These are phyloP conservation scores for Inonotus hispidus DNA, from an alignment of 1,284 basidiomycete species.

Conservation along the genomic window DNA sequence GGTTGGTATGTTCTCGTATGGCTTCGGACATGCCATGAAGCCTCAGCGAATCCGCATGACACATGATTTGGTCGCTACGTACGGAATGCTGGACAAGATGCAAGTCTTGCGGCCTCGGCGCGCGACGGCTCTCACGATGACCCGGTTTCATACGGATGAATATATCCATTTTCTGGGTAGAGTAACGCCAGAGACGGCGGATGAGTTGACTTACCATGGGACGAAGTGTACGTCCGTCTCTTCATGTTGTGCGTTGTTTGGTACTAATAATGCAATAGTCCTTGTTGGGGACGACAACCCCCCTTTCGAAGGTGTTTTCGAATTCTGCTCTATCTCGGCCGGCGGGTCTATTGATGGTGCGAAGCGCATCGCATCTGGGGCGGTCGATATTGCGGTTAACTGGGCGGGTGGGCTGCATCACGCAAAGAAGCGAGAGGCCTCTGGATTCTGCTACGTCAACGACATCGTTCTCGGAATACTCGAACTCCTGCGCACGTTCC, in stretches of 20 bases:
- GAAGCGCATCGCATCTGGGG: conserved; percentile 73
- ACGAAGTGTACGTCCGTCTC: conserved; percentile 61
- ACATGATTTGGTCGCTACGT: conserved; percentile 87
- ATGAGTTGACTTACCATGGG: conserved; percentile 79
- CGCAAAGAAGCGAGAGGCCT: conserved; percentile 95
- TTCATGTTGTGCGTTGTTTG: not conserved
- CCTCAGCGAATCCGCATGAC: conserved; percentile 92
- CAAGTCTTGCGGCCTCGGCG: conserved; percentile 84
- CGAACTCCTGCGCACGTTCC: conserved; percentile 76
- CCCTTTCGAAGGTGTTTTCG: conserved; percentile 93
- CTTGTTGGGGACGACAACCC: conserved; percentile 95
- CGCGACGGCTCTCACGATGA: conserved; percentile 80
- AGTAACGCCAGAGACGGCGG: conserved; percentile 85
- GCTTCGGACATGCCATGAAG: conserved; percentile 90
- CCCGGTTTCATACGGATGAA: conserved; percentile 95
- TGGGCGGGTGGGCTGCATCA: conserved; percentile 98
- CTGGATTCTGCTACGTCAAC: conserved; percentile 97
- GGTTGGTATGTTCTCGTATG: conserved; percentile 84
- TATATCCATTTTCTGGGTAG: conserved; percentile 88
- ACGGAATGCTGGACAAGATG: conserved; percentile 89
- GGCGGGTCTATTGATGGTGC: conserved; percentile 93
- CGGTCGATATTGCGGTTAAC: conserved; percentile 91
- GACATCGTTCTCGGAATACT: conserved; percentile 91
- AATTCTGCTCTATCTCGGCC: conserved; percentile 95
- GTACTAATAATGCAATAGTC: conserved; percentile 40